Evolutionary conservation across 371 early-diverging fungal species (phyloP), one percentile per base, ranked within the genome.

Genomic region (Actinomucor elegans): DNA sequence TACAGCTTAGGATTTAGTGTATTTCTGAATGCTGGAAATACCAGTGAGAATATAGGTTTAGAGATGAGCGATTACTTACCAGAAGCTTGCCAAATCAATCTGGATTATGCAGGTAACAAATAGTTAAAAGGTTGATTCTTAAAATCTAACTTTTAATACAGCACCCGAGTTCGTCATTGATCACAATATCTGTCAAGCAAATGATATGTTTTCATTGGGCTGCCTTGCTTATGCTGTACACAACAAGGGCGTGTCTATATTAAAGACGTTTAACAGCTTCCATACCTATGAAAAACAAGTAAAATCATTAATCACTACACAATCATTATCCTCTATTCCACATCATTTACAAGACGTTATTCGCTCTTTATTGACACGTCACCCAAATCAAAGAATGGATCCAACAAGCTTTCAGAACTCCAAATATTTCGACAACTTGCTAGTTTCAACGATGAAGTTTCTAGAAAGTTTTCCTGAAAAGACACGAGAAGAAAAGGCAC

Each of bases 121-220:
- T 14, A n/a, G 24, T 14, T 26, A 2, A 26, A 33, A 15, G 35
- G 24, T 36, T 35, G 8, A 36, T 8, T n/a, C n/a, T n/a, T n/a
- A n/a, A n/a, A n/a, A n/a, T n/a, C n/a, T n/a, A 27, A 7, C 4
- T 38, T 10, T 34, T 26, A 28, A 27, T 52, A 8, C 75, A 75
- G 93, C 94, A 0, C 94, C 94, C 4, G 94, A 94, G 48, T 80
- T 71, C 40, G 79, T 88, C 2, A 59, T 92, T 40, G 83, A 90
- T 32, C 71, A 81, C 15, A 57, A 60, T 18, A 59, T 83, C 5
- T 54, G 62, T 1, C 68, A 81, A 11, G 75, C 84, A 18, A 85
- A 86, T 49, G 94, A 94, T 61, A 80, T 90, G 71, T 94, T 91
- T 64, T 77, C 92, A 4, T 73, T 94, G 9, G 94, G 90, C 0